Percentiles rank a stretch among this genome's conserved stretches.
Evolutionary conservation across 345 rosid species (phyloP).

Genomic region (Brassica rapa): DNA sequence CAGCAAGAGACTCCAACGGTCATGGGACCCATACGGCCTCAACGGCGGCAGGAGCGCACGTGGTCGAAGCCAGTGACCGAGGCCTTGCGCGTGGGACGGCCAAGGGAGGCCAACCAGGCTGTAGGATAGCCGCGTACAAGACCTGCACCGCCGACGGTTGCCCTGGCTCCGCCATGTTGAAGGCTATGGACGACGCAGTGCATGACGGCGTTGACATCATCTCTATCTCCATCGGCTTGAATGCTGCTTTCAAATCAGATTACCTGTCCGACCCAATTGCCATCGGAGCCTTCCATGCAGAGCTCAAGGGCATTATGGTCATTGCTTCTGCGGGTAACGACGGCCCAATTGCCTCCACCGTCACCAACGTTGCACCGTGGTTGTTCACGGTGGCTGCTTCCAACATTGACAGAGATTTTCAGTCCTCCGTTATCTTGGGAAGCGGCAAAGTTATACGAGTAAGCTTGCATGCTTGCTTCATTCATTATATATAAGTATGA

Average conservation of each 20-base stretch:
- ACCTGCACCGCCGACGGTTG: conserved; percentile 43
- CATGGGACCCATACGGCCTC: conserved; percentile 61
- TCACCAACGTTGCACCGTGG: conserved; percentile 51
- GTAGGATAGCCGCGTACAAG: conserved; percentile 50
- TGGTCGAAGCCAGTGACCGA: conserved; percentile 41
- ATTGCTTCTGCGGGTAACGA: conserved; percentile 36
- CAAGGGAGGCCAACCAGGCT: conserved; percentile 43
- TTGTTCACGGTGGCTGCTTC: conserved; percentile 50
- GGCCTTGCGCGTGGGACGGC: conserved; percentile 50
- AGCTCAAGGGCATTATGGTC: conserved; percentile 40
- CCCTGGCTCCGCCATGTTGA: conserved; percentile 39
- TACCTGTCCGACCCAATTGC: conserved; percentile 43
- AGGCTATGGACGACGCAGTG: conserved; percentile 53
- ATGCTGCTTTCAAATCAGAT: conserved; percentile 23
- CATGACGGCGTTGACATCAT: conserved; percentile 53
- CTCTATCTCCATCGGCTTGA: conserved; percentile 47
- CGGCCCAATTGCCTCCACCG: conserved; percentile 39
- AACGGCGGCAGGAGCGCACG: conserved; percentile 47
- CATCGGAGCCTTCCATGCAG: conserved; percentile 51
- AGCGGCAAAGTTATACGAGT: conserved; percentile 39
- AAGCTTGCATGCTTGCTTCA: background rate
- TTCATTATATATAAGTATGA: too few species aligned
- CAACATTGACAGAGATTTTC: conserved; percentile 50
- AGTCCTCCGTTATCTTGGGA: conserved; percentile 32
- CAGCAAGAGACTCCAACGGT: conserved; percentile 49